Conservation (phyloP, 306 rosid genomes). For the Fragaria ananassa region DNA sequence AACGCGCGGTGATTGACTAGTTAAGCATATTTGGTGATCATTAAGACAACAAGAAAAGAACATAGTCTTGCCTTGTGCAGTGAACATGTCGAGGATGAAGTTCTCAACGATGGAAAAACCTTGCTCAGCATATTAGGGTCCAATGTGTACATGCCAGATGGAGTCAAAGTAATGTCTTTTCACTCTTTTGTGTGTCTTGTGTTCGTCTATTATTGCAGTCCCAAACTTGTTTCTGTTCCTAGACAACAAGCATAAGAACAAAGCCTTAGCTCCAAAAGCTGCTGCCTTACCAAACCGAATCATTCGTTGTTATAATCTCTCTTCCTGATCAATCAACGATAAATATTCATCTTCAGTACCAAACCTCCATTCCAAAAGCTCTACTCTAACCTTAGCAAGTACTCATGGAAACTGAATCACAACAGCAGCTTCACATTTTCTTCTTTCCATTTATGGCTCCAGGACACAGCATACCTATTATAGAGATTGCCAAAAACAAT, state of each 20-base stretch:
- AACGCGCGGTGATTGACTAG: no score
- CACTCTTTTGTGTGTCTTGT: neutral
- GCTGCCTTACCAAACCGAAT: neutral
- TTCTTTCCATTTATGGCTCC: slow-evolving; percentile 14
- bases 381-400: neutral
- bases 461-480: slow-evolving; percentile 18
- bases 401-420: slow-evolving; percentile 5
- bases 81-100: neutral
- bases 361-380: neutral
- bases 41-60: no score
- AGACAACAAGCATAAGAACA: neutral
- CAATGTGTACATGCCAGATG: neutral
- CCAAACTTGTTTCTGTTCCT: neutral
- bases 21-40: neutral
- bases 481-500: slow-evolving; percentile 24
- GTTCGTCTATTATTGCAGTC: neutral
- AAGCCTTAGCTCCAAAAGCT: neutral
- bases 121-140: neutral
- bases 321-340: neutral
- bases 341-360: neutral
- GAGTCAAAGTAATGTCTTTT: neutral
- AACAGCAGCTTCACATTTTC: slow-evolving; percentile 10
- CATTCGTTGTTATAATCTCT: neutral
- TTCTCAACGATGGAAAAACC: neutral
- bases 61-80: no score